Evolutionary conservation across 257 asterid genomes (phyloP).

Genomic region (Sherardia arvensis): DNA sequence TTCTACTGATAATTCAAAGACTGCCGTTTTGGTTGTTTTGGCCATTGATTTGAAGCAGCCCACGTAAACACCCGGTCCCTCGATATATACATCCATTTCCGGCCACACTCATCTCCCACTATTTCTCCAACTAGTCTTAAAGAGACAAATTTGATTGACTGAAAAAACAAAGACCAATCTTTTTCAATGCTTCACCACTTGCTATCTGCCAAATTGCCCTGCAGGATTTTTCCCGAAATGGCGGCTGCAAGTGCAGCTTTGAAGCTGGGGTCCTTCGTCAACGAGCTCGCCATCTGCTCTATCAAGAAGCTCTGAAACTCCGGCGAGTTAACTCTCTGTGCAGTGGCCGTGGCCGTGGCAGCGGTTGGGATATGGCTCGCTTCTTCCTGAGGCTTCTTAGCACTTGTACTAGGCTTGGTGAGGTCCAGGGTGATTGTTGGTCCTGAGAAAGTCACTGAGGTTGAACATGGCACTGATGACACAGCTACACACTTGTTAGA

Average conservation of each 20-base stretch:
- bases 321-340: slow-evolving; percentile 28
- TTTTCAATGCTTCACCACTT: slow-evolving; percentile 21
- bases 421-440: slow-evolving; percentile 56
- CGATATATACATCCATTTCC: slow-evolving; percentile 5
- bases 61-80: background rate
- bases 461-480: slow-evolving; percentile 28
- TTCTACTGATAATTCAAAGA: background rate
- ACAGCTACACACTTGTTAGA: slow-evolving; percentile 7
- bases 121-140: slow-evolving; percentile 6
- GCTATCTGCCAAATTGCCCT: slow-evolving; percentile 23
- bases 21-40: background rate
- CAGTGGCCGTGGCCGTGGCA: background rate
- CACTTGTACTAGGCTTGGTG: slow-evolving; percentile 26
- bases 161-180: background rate
- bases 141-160: slow-evolving; percentile 11
- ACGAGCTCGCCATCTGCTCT: slow-evolving; percentile 81
- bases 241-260: slow-evolving; percentile 95
- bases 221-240: slow-evolving; percentile 70
- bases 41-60: background rate
- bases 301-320: slow-evolving; percentile 50
- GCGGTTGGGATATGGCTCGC: background rate
- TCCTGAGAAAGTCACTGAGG: slow-evolving; percentile 27
- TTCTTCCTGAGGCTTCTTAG: slow-evolving; percentile 22
- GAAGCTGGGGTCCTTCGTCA: slow-evolving; percentile 84
- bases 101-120: slow-evolving; percentile 2